phyloP scores from a whole-genome alignment of 1,284 basidiomycete genomes.

The Pseudozyma sp. region DNA sequence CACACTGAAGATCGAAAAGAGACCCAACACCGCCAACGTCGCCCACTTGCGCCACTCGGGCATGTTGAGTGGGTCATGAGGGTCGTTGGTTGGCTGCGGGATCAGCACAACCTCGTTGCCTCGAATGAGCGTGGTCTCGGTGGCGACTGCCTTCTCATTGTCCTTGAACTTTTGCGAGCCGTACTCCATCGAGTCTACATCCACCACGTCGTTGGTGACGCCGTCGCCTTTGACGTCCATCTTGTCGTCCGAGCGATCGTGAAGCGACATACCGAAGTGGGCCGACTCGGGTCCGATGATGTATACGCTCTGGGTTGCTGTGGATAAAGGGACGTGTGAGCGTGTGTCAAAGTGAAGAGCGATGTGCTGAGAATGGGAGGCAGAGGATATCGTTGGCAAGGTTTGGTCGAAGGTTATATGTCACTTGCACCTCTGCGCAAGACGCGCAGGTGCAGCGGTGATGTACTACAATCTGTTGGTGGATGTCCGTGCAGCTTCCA shows the following conservation, averaged over 20 bases:
- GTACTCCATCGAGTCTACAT: constrained; percentile 1
- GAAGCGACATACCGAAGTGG: background rate
- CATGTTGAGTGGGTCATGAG: constrained; percentile 13
- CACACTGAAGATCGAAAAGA: constrained; percentile 12
- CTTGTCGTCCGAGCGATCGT: constrained; percentile 2
- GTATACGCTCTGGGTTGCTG: too few relatives aligned
- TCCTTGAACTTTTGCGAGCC: background rate
- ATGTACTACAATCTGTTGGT: too few relatives aligned
- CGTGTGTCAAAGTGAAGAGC: too few relatives aligned
- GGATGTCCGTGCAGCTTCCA: too few relatives aligned
- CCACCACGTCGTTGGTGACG: background rate
- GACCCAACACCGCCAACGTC: background rate
- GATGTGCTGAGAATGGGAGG: too few relatives aligned
- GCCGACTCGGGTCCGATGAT: too few relatives aligned
- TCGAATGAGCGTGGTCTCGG: background rate
- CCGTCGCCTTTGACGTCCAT: constrained; percentile 5
- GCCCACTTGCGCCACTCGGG: constrained; percentile 11
- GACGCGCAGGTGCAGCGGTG: too few relatives aligned
- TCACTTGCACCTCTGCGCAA: too few relatives aligned
- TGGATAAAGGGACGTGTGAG: too few relatives aligned
- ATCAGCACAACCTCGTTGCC: constrained; percentile 8
- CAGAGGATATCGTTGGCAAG: too few relatives aligned
- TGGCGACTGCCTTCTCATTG: too few relatives aligned
- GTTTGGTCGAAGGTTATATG: too few relatives aligned
- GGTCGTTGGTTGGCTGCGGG: constrained; percentile 5